Conservation (phyloP, 768 basidiomycete species). For the Mycena filopes region DNA sequence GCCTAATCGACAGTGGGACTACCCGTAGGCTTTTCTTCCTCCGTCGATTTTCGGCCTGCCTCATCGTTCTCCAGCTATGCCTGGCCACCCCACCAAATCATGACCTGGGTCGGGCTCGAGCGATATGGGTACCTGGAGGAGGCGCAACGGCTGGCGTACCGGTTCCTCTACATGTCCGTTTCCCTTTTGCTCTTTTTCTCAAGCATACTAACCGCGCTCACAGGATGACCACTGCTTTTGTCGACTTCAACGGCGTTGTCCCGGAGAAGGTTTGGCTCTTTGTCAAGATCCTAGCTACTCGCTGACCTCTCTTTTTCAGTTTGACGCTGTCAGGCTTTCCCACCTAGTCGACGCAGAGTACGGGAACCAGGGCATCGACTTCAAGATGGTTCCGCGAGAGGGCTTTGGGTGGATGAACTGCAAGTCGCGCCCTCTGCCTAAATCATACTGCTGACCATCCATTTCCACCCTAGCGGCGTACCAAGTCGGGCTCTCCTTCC, state of each 20-base stretch:
- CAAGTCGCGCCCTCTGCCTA: slow-evolving; percentile 49
- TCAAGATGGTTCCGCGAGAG: slow-evolving; percentile 96
- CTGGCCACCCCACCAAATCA: slow-evolving; percentile 98
- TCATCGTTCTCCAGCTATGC: slow-evolving; percentile 62
- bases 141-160: slow-evolving; percentile 91
- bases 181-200: background rate
- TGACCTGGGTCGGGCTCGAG: slow-evolving; percentile 97
- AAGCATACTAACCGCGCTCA: background rate
- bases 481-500: slow-evolving; percentile 95
- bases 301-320: slow-evolving; percentile 53
- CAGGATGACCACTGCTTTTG: slow-evolving; percentile 94
- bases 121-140: slow-evolving; percentile 96
- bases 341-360: slow-evolving; percentile 98
- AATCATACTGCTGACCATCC: background rate
- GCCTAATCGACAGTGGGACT: slow-evolving; percentile 99
- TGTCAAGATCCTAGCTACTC: slow-evolving; percentile 4
- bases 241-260: slow-evolving; percentile 97
- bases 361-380: slow-evolving; percentile 95
- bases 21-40: slow-evolving; percentile 71
- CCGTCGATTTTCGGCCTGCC: background rate
- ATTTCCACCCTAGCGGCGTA: slow-evolving; percentile 74
- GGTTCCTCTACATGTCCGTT: slow-evolving; percentile 94
- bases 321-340: slow-evolving; percentile 95
- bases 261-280: slow-evolving; percentile 82
- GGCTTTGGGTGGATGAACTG: slow-evolving; percentile 99